Percentiles rank a stretch among this genome's conserved stretches.
Conservation (phyloP, 306 rosid genomes). For the Fragaria vesca region DNA sequence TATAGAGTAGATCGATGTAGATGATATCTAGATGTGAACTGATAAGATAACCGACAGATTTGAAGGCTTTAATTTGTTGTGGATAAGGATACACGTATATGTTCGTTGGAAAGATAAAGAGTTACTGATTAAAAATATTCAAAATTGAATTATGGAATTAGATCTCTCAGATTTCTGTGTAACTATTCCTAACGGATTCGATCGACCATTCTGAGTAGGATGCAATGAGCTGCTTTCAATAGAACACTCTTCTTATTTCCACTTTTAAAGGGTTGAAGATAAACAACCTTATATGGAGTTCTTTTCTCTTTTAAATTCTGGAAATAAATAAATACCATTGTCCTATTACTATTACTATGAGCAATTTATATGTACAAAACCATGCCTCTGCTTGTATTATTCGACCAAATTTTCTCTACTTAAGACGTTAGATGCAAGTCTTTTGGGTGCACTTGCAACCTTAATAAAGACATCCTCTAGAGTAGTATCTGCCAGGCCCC, state of each 20-base stretch:
- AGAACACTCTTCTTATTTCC: neutral
- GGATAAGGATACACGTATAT: neutral
- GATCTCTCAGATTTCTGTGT: neutral
- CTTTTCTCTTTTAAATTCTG: too few species aligned
- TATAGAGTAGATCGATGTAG: neutral
- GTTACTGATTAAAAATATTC: neutral
- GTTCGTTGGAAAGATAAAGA: neutral
- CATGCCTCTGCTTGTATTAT: too few species aligned
- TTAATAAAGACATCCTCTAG: slow-evolving; percentile 48
- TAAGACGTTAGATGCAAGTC: neutral
- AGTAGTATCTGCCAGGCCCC: slow-evolving; percentile 86
- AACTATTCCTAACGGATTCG: neutral
- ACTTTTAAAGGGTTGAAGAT: neutral
- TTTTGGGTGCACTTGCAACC: neutral
- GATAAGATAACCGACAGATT: neutral
- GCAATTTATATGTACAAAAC: too few species aligned
- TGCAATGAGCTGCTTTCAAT: neutral
- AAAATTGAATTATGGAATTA: neutral
- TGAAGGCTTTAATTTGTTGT: neutral
- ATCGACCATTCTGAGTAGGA: neutral
- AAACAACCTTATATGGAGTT: neutral
- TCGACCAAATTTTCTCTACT: neutral
- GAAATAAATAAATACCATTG: neutral
- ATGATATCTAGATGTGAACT: neutral
- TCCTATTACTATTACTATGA: neutral